Conservation (phyloP, 352 stramenopile species). For the Pythium brachiatum region DNA sequence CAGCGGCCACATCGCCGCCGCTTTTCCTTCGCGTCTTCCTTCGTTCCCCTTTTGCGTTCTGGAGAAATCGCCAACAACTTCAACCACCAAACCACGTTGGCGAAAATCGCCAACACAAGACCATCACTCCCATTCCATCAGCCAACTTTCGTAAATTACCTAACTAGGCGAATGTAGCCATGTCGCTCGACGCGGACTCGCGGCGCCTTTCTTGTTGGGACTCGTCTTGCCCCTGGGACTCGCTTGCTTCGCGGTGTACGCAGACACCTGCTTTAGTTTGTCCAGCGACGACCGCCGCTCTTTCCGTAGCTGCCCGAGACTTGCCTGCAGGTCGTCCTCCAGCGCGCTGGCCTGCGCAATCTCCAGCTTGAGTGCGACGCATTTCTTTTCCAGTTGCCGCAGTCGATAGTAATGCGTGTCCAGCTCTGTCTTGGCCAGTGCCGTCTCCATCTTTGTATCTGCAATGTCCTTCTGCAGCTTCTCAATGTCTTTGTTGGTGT, state of each 20-base stretch:
- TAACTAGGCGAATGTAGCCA: slow-evolving; percentile 16
- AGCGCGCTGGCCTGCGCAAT: slow-evolving; percentile 57
- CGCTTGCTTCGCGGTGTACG: slow-evolving; percentile 26
- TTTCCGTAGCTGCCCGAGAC: slow-evolving; percentile 44
- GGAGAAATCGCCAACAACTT: slow-evolving; percentile 14
- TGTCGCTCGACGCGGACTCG: slow-evolving; percentile 12
- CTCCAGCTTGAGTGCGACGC: slow-evolving; percentile 55
- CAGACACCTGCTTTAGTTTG: slow-evolving; percentile 60
- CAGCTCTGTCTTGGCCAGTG: slow-evolving; percentile 52
- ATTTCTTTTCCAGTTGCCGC: slow-evolving; percentile 60
- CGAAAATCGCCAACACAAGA: slow-evolving; percentile 9
- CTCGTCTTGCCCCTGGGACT: slow-evolving; percentile 20
- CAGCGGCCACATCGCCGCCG: slow-evolving; percentile 21
- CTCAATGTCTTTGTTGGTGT: slow-evolving; percentile 58
- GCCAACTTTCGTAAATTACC: slow-evolving; percentile 6
- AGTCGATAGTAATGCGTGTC: slow-evolving; percentile 61
- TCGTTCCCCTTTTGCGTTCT: slow-evolving; percentile 6
- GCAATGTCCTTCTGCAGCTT: slow-evolving; percentile 62
- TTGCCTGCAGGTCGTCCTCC: slow-evolving; percentile 62
- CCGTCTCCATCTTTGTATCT: slow-evolving; percentile 58
- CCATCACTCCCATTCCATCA: slow-evolving; percentile 22
- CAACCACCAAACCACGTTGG: slow-evolving; percentile 5
- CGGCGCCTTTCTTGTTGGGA: slow-evolving; percentile 2
- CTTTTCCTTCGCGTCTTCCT: background rate
- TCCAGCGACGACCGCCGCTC: slow-evolving; percentile 45